phyloP scores from a whole-genome alignment of 768 basidiomycete species.

The Rhizopogon vulgaris region DNA sequence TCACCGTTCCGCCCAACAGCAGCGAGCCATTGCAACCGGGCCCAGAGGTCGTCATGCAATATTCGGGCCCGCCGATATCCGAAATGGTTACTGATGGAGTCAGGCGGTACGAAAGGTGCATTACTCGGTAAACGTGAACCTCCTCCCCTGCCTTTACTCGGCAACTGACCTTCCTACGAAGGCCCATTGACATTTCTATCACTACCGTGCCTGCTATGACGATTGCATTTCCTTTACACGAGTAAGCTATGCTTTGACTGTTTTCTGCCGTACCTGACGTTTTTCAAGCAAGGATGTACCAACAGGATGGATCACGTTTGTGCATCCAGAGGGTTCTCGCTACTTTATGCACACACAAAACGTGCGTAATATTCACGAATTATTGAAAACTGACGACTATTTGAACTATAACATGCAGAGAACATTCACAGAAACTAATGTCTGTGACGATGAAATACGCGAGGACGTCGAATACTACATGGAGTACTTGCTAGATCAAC shows the following conservation, averaged over 20 bases:
- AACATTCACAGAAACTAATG: conserved; percentile 49
- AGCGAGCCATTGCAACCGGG: conserved; percentile 7
- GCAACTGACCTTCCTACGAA: not conserved
- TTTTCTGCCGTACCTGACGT: not conserved
- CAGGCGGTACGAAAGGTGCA: conserved; percentile 10
- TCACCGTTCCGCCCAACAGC: conserved; percentile 2
- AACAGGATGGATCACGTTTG: conserved; percentile 37
- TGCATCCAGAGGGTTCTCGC: conserved; percentile 56
- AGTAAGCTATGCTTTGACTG: not conserved
- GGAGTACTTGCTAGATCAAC: conserved; percentile 8
- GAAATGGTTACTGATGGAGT: conserved; percentile 12
- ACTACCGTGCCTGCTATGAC: not conserved
- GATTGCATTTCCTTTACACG: not conserved
- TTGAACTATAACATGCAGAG: conserved; percentile 28
- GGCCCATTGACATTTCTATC: not conserved
- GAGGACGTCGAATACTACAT: conserved; percentile 31
- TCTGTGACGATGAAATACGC: conserved; percentile 31
- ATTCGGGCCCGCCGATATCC: conserved; percentile 5
- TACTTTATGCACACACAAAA: conserved; percentile 46
- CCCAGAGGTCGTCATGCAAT: not conserved
- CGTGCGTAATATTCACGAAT: conserved; percentile 24
- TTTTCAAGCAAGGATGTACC: conserved; percentile 5
- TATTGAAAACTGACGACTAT: not conserved
- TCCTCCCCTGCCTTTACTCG: not conserved
- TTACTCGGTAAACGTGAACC: not conserved